Percentiles rank a stretch among this genome's conserved stretches.
These are phyloP conservation scores for Lentinula sp. DNA, from an alignment of 768 basidiomycete genomes.

Conservation along the genomic window DNA sequence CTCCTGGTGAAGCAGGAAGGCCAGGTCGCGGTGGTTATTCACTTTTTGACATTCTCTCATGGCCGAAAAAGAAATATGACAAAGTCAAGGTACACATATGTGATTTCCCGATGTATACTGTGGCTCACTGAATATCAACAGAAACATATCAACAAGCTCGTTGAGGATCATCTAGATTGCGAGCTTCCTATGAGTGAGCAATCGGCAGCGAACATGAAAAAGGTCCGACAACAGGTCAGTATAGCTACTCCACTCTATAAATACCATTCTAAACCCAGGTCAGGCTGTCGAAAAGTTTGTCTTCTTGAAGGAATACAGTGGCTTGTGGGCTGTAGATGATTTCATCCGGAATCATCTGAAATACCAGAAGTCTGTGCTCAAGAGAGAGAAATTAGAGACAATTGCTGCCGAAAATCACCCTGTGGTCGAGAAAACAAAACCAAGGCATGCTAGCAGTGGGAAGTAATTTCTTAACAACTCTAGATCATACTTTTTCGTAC, in stretches of 20 bases:
- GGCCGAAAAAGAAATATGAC: slow-evolving; percentile 4
- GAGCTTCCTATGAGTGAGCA: neutral
- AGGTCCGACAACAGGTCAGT: neutral
- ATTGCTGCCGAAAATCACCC: neutral
- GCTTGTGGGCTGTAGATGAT: neutral
- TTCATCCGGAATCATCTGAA: neutral
- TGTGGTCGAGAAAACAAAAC: neutral
- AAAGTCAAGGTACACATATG: slow-evolving; percentile 13
- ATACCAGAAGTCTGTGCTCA: neutral
- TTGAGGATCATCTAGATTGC: neutral
- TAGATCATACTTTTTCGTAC: too few relatives aligned
- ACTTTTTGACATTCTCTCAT: slow-evolving; percentile 6
- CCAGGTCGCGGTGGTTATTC: slow-evolving; percentile 13
- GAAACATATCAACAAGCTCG: neutral
- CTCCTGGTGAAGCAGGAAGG: slow-evolving; percentile 9
- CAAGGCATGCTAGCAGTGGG: too few relatives aligned
- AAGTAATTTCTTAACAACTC: too few relatives aligned
- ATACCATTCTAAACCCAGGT: neutral
- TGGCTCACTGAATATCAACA: neutral
- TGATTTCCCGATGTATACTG: neutral
- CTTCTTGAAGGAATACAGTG: neutral
- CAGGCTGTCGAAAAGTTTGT: neutral
- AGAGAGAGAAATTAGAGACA: neutral
- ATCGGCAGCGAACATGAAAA: neutral
- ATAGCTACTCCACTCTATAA: too few relatives aligned